Percentiles rank a stretch among this genome's conserved stretches.
Conservation (phyloP, 805 yeast genomes). For the Scheffersomyces coipomensis region DNA sequence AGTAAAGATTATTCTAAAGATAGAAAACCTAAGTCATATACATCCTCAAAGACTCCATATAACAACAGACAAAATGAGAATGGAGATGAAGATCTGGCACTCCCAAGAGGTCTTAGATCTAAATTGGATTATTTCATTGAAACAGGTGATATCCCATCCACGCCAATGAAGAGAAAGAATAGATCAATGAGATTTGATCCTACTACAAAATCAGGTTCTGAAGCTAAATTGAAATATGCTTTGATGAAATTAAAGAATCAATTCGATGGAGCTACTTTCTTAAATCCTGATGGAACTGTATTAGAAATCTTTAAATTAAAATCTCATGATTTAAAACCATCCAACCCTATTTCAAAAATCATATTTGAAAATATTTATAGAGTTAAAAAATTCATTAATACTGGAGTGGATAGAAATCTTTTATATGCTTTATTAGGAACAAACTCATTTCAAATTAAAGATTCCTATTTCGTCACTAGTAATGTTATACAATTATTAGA, state of each 20-base stretch:
- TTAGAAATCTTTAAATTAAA: conserved; percentile 21
- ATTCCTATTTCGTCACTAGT: conserved; percentile 53
- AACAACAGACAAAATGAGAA: no score
- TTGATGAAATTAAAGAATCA: conserved; percentile 10
- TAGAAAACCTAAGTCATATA: no score
- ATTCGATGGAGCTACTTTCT: conserved; percentile 25
- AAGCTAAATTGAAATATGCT: no score
- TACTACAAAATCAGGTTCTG: no score
- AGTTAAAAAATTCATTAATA: conserved; percentile 20
- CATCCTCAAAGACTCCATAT: no score
- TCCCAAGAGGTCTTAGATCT: conserved; percentile 1
- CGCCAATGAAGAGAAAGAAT: no score
- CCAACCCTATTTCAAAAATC: conserved; percentile 13
- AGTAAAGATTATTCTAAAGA: no score
- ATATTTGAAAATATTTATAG: conserved; percentile 29
- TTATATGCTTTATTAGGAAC: conserved; percentile 58
- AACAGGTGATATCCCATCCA: conserved; percentile 19
- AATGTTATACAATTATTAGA: conserved; percentile 54
- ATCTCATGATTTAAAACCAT: conserved; percentile 20
- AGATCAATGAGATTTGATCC: no score
- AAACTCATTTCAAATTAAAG: conserved; percentile 54
- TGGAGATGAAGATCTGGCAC: no score
- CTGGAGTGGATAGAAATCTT: conserved; percentile 43
- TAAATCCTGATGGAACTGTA: conserved; percentile 20
- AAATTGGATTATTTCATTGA: conserved; percentile 26